These are phyloP conservation scores for Dimocarpus longan DNA, from an alignment of 345 rosid genomes.

Conservation along the genomic window DNA sequence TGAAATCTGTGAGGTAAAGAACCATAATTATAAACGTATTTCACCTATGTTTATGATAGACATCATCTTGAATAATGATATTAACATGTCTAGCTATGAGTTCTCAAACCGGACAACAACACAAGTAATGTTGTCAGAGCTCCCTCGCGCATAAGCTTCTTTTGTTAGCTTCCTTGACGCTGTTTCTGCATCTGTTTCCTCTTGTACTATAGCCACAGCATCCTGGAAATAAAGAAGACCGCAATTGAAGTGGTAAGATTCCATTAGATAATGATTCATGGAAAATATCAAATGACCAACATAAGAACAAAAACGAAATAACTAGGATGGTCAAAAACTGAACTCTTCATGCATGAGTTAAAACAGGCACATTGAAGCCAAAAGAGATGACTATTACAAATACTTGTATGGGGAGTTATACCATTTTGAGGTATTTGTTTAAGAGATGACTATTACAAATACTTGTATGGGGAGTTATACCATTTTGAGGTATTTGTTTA, in stretches of 20 bases:
- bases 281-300: background rate
- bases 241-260: background rate
- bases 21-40: background rate
- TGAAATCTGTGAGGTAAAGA: background rate
- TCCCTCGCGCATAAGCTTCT: constrained; percentile 50
- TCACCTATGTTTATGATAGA: background rate
- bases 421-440: background rate
- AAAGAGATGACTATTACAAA: background rate
- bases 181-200: constrained; percentile 42
- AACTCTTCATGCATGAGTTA: background rate
- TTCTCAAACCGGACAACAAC: constrained; percentile 44
- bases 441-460: background rate
- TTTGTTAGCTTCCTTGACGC: constrained; percentile 47
- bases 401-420: background rate
- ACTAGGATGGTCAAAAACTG: background rate
- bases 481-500: background rate
- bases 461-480: background rate
- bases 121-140: constrained; percentile 59
- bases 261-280: background rate
- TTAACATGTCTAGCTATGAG: constrained; percentile 17
- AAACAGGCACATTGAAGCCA: background rate
- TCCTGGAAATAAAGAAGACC: constrained; percentile 33
- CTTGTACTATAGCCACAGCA: constrained; percentile 45
- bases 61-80: background rate
- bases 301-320: background rate